phyloP scores from a whole-genome alignment of 2,329 filamentous ascomycete genomes.

The Hymenoscyphus albidus region DNA sequence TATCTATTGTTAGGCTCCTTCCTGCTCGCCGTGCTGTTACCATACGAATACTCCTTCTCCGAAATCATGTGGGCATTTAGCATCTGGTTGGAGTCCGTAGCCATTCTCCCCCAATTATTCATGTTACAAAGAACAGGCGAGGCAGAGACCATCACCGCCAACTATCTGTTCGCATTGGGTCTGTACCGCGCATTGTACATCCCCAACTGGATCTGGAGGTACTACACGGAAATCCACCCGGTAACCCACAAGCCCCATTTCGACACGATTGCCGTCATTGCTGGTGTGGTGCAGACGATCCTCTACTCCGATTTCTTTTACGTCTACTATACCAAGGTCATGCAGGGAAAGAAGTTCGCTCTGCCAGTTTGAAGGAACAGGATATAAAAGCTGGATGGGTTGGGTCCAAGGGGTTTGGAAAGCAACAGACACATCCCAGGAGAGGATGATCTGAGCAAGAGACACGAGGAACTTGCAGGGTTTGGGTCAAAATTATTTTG shows the following conservation, averaged over 20 bases:
- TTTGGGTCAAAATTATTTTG: not conserved
- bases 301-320: slow-evolving; percentile 99
- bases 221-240: slow-evolving; percentile 61
- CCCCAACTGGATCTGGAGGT: slow-evolving; percentile 96
- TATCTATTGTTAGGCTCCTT: slow-evolving; percentile 83
- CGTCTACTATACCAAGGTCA: slow-evolving; percentile 96
- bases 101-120: slow-evolving; percentile 94
- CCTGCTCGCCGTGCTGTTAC: slow-evolving; percentile 75
- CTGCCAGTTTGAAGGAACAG: slow-evolving; percentile 62
- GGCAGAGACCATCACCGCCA: slow-evolving; percentile 98
- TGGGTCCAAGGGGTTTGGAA: not conserved
- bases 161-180: slow-evolving; percentile 93
- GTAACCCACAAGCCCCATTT: slow-evolving; percentile 46
- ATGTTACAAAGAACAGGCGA: slow-evolving; percentile 97
- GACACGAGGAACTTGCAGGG: not conserved
- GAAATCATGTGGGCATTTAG: slow-evolving; percentile 98
- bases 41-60: slow-evolving; percentile 74
- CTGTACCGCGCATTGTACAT: slow-evolving; percentile 93
- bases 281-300: slow-evolving; percentile 88
- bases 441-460: not conserved
- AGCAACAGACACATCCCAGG: not conserved
- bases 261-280: slow-evolving; percentile 83
- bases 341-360: slow-evolving; percentile 86
- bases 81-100: slow-evolving; percentile 96
- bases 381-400: not conserved